Evolutionary conservation across 208 protist genomes (phyloP).

Genomic region (Crithidia expoeki): DNA sequence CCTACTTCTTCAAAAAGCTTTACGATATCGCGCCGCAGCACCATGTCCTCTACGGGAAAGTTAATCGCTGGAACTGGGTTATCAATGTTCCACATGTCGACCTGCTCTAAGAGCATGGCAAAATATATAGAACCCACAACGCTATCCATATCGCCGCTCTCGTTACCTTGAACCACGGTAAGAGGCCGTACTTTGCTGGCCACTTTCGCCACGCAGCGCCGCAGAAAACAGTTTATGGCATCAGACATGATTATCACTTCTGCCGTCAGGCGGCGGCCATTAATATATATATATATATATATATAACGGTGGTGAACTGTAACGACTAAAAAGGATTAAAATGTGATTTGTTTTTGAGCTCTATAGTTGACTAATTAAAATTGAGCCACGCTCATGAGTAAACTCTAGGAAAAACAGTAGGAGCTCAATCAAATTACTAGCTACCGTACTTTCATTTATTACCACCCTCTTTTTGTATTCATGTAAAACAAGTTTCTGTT

Average conservation of each 20-base stretch:
- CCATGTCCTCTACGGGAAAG: slow-evolving; percentile 75
- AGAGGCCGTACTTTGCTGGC: slow-evolving; percentile 26
- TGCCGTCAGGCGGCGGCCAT: neutral
- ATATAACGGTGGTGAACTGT: too few species aligned
- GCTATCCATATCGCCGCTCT: slow-evolving; percentile 90
- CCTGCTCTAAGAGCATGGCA: slow-evolving; percentile 64
- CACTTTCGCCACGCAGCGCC: slow-evolving; percentile 33
- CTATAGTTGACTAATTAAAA: too few species aligned
- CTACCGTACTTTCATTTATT: too few species aligned
- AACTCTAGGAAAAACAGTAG: too few species aligned
- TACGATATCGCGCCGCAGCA: slow-evolving; percentile 73
- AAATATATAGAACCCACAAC: slow-evolving; percentile 86
- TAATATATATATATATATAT: too few species aligned
- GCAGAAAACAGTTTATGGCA: slow-evolving; percentile 76
- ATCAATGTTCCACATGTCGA: slow-evolving; percentile 24
- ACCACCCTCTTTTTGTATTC: too few species aligned
- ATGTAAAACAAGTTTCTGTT: too few species aligned
- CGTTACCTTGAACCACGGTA: slow-evolving; percentile 80
- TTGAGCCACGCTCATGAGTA: too few species aligned
- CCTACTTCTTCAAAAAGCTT: slow-evolving; percentile 55
- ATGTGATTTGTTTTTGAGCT: too few species aligned
- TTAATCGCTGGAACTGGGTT: slow-evolving; percentile 76
- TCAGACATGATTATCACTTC: slow-evolving; percentile 36
- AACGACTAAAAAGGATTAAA: too few species aligned
- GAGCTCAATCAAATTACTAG: too few species aligned